These are phyloP conservation scores for Macaranga tanarius DNA, from an alignment of 441 rosid species.

Conservation along the genomic window DNA sequence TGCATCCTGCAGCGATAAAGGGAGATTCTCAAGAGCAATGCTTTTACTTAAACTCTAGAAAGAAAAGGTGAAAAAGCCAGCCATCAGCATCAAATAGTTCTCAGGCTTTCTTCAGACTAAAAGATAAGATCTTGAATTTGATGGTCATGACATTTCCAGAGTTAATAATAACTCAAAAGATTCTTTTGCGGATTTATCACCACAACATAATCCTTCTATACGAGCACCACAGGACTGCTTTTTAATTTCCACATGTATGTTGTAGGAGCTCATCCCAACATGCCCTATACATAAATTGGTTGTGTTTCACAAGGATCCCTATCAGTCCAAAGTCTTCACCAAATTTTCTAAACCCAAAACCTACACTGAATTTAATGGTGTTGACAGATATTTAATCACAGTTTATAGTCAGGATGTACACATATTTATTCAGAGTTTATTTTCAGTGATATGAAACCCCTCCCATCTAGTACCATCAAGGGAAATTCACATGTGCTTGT, in stretches of 20 bases:
- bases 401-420: not conserved
- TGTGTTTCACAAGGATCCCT: not conserved
- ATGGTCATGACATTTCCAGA: not conserved
- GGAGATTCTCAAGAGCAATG: conserved; percentile 12
- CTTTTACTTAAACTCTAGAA: not conserved
- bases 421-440: too few relatives aligned
- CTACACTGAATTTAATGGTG: not conserved
- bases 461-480: not conserved
- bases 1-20: conserved; percentile 61
- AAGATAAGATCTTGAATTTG: not conserved
- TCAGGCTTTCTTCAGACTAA: not conserved
- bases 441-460: not conserved
- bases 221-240: too few relatives aligned
- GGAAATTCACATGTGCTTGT: not conserved
- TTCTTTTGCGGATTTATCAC: too few relatives aligned
- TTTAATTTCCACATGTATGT: too few relatives aligned
- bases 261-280: not conserved
- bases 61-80: not conserved
- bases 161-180: not conserved
- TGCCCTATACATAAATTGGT: not conserved
- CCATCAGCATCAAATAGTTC: not conserved
- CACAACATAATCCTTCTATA: too few relatives aligned
- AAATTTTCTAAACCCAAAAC: not conserved
- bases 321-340: not conserved
- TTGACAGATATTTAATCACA: not conserved